Base-by-base conservation (phyloP, 2,329 filamentous ascomycete genomes). In the Chaetomiaceae sp. region DNA sequence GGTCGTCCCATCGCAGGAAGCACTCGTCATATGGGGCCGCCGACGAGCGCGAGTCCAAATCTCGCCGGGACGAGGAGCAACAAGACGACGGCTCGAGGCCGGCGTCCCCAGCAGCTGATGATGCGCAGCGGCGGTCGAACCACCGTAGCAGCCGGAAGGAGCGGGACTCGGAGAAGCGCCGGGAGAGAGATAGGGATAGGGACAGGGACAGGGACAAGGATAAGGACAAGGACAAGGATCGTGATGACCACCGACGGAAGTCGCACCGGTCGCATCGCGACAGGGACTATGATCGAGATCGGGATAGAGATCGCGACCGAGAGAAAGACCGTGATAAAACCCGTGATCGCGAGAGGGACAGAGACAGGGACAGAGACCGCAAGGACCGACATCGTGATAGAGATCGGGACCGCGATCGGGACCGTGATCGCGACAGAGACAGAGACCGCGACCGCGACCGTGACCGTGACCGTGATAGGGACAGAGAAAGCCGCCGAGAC, bases 61-160 rank as follows among this genome's bases (percentile, higher is more conserved):
- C 66, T 67, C 33, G 59, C 70, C 38, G 67, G 71, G 59, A 41
- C 36, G 62, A 56, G 68, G 32, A 38, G 37, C 23, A 44, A 14
- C 29, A 37, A 59, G 71, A 73, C 11, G 78, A 82, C 43, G 77
- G 79, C 46, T 83, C 84, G 0, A 77, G 85, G 53, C 89, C 86
- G 5, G 76, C 77, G 5, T 89, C 87, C 2, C 80, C 79, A n/a
- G 33, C 51, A 1, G 49, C 29, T 1, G 54, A 53, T 1, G 80
- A 82, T 11, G 76, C 78, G 9, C 76, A 76, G 33, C 81, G 77
- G 58, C 70, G 77, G 49, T 77, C 80, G 6, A 75, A 76, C 44
- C 80, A 84, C 61, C 80, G 82, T 56, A 83, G 82, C 60, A 83
- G 80, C 47, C 78, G 62, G 8, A 64, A 59, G 44, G 62, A 75